phyloP scores from a whole-genome alignment of 352 stramenopile genomes.

The Globisporangium nodosum region DNA sequence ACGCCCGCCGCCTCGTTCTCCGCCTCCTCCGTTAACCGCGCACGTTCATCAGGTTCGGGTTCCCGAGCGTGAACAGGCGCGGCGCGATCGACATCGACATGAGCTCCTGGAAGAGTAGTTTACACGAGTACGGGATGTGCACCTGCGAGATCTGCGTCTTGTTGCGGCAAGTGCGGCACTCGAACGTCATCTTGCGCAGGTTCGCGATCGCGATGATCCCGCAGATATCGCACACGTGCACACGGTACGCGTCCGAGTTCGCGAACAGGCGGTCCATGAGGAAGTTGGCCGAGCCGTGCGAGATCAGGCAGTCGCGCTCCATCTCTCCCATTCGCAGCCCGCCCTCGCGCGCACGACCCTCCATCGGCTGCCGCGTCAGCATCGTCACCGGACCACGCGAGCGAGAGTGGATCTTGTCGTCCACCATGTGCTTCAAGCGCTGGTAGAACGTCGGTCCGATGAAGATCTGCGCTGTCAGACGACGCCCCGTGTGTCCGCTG shows the following conservation, averaged over 20 bases:
- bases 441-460: conserved; percentile 99
- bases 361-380: conserved; percentile 98
- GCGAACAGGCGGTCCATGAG: conserved; percentile 99
- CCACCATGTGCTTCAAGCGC: conserved; percentile 99
- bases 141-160: conserved; percentile 95
- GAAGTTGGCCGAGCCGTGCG: conserved; percentile 98
- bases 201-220: conserved; percentile 99
- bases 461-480: conserved; percentile 96
- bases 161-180: conserved; percentile 94
- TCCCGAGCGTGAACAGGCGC: conserved; percentile 93
- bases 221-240: conserved; percentile 99
- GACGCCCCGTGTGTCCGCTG: conserved; percentile 98
- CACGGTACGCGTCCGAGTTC: conserved; percentile 98
- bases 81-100: conserved; percentile 99
- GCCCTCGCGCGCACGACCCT: conserved; percentile 97
- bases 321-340: conserved; percentile 99
- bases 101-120: conserved; percentile 99
- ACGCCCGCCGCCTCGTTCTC: background rate
- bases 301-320: conserved; percentile 99
- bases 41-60: conserved; percentile 61
- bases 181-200: conserved; percentile 98
- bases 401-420: conserved; percentile 99
- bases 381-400: conserved; percentile 94
- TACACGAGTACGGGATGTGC: conserved; percentile 99
- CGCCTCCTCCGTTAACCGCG: conserved; percentile 11